Percentiles rank a stretch among this genome's conserved stretches.
Evolutionary conservation across 2,329 filamentous ascomycete species (phyloP).

Genomic region (Ramularia collo-cygni): DNA sequence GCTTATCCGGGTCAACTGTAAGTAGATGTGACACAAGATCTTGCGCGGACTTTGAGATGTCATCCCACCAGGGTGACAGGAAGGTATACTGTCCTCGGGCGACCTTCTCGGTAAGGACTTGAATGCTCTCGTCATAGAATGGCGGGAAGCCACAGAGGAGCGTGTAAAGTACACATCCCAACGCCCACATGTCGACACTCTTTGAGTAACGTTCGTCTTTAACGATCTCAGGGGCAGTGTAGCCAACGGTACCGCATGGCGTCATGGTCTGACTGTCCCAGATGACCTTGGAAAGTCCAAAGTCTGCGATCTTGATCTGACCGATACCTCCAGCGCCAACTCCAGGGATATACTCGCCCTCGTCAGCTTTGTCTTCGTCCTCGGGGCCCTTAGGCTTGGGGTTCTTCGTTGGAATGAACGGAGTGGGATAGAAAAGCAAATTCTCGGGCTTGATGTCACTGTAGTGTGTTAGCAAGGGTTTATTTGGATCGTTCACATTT

Average conservation of each 20-base stretch:
- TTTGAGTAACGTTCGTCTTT: slow-evolving; percentile 99
- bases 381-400: slow-evolving; percentile 77
- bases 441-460: slow-evolving; percentile 99
- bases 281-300: slow-evolving; percentile 93
- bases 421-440: slow-evolving; percentile 81
- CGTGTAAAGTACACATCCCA: slow-evolving; percentile 95
- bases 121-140: slow-evolving; percentile 97
- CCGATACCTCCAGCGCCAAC: slow-evolving; percentile 86
- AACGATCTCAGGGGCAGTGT: slow-evolving; percentile 96
- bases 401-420: slow-evolving; percentile 70
- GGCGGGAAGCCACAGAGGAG: slow-evolving; percentile 95
- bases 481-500: neutral
- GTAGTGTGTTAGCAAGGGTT: slow-evolving; percentile 30
- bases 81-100: slow-evolving; percentile 96
- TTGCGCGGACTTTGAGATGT: slow-evolving; percentile 90
- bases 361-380: slow-evolving; percentile 94
- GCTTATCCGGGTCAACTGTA: slow-evolving; percentile 89
- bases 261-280: slow-evolving; percentile 99
- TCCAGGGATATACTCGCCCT: slow-evolving; percentile 83
- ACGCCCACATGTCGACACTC: slow-evolving; percentile 98
- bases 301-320: slow-evolving; percentile 94
- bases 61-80: slow-evolving; percentile 98
- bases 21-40: slow-evolving; percentile 89
- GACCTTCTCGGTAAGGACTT: slow-evolving; percentile 94
- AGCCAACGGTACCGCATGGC: slow-evolving; percentile 96